Conservation (phyloP, 177 flowering plant species). For the Vitis hybrid region DNA sequence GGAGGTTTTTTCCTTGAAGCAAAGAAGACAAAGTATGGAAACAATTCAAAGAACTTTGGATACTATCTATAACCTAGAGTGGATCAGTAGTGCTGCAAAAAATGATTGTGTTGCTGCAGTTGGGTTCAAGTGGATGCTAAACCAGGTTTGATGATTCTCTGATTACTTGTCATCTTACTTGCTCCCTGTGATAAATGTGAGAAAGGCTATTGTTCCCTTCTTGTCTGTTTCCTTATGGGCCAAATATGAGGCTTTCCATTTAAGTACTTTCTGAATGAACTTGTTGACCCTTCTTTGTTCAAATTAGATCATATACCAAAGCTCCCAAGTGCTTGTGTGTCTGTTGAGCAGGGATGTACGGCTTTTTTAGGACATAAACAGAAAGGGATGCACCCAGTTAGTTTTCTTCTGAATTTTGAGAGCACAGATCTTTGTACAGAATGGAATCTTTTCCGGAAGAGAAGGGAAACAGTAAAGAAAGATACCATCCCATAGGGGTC, state of each 20-base stretch:
- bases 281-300: too few relatives aligned
- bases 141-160: not conserved
- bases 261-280: too few relatives aligned
- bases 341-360: too few relatives aligned
- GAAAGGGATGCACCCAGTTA: too few relatives aligned
- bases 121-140: slow-evolving; percentile 6
- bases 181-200: not conserved
- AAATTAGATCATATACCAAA: too few relatives aligned
- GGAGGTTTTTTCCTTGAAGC: not conserved
- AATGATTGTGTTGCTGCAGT: slow-evolving; percentile 3
- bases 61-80: slow-evolving; percentile 2
- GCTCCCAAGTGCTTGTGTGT: too few relatives aligned
- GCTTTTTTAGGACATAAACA: too few relatives aligned
- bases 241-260: not conserved
- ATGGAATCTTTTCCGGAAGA: too few relatives aligned
- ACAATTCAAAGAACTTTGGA: not conserved
- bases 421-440: too few relatives aligned
- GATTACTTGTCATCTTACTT: not conserved
- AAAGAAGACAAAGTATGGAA: not conserved
- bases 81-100: slow-evolving; percentile 6
- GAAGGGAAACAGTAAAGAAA: too few relatives aligned
- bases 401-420: too few relatives aligned
- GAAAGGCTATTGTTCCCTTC: not conserved
- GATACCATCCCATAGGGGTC: too few relatives aligned
- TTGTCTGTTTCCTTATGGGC: not conserved